Conservation (phyloP, 2,329 filamentous ascomycete species). For the Bipolaris oryzae region DNA sequence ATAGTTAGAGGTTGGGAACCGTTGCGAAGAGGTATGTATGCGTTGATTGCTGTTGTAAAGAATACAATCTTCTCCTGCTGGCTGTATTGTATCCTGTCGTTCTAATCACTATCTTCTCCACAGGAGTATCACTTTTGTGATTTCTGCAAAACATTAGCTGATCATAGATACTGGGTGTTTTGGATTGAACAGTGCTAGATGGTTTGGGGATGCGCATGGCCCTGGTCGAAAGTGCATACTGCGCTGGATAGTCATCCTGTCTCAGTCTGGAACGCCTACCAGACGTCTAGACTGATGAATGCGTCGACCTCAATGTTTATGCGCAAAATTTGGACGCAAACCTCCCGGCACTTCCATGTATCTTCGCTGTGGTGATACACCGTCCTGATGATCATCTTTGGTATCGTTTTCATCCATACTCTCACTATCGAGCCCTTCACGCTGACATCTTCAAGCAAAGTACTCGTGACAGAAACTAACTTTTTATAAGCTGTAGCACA, state of each 20-base stretch:
- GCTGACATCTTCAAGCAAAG: background rate
- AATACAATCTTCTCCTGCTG: too few relatives aligned
- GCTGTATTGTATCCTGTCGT: background rate
- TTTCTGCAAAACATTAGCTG: background rate
- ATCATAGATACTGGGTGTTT: background rate
- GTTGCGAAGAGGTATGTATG: background rate
- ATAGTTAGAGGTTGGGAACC: background rate
- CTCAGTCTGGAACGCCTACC: too few relatives aligned
- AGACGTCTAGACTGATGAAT: too few relatives aligned
- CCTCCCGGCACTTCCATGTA: too few relatives aligned
- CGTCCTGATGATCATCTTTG: too few relatives aligned
- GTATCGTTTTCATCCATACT: background rate
- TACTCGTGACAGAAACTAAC: background rate
- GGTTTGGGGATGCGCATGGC: background rate
- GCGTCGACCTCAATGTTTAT: too few relatives aligned
- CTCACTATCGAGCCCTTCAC: background rate
- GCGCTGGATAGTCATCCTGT: background rate
- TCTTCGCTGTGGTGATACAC: too few relatives aligned
- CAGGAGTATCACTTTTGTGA: background rate
- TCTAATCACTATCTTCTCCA: background rate
- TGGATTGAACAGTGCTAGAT: too few relatives aligned
- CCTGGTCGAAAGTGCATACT: background rate
- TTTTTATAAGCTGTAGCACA: background rate
- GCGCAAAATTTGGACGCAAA: too few relatives aligned
- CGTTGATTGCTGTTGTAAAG: background rate